A percentile compares a stretch with the other conserved stretches of the same genome.
Evolutionary conservation across 2,329 filamentous ascomycete genomes (phyloP).

Genomic region (Chrysosporium queenslandicum): DNA sequence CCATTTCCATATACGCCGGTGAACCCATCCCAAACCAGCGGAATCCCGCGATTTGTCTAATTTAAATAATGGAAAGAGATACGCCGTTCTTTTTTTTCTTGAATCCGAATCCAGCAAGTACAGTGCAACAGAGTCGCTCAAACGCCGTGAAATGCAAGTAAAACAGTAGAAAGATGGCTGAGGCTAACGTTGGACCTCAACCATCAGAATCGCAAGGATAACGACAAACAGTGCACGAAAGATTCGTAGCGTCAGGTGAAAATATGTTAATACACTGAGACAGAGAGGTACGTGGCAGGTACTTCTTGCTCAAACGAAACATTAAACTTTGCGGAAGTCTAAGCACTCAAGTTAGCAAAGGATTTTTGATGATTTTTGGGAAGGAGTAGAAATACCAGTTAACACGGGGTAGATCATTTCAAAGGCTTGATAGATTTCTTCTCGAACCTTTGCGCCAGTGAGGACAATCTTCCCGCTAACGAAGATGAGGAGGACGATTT

Average conservation of each 20-base stretch:
- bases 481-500: constrained; percentile 96
- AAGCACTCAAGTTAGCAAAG: constrained; percentile 22
- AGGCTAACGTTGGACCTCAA: too few relatives aligned
- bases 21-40: constrained; percentile 12
- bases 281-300: neutral
- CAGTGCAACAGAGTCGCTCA: constrained; percentile 30
- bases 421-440: constrained; percentile 95
- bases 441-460: constrained; percentile 92
- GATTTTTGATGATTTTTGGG: too few relatives aligned
- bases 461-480: constrained; percentile 97
- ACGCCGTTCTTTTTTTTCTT: constrained; percentile 8
- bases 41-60: constrained; percentile 10
- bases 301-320: constrained; percentile 4
- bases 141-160: constrained; percentile 38
- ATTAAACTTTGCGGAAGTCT: constrained; percentile 56
- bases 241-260: constrained; percentile 5
- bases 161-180: constrained; percentile 21
- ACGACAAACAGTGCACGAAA: constrained; percentile 12
- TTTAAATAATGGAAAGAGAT: constrained; percentile 8
- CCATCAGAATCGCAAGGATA: neutral
- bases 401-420: constrained; percentile 96
- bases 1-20: constrained; percentile 10
- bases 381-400: constrained; percentile 51
- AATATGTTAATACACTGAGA: constrained; percentile 26
- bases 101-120: constrained; percentile 6